Evolutionary conservation across 371 early-diverging fungal species (phyloP).

Genomic region (Chytridiales sp.): DNA sequence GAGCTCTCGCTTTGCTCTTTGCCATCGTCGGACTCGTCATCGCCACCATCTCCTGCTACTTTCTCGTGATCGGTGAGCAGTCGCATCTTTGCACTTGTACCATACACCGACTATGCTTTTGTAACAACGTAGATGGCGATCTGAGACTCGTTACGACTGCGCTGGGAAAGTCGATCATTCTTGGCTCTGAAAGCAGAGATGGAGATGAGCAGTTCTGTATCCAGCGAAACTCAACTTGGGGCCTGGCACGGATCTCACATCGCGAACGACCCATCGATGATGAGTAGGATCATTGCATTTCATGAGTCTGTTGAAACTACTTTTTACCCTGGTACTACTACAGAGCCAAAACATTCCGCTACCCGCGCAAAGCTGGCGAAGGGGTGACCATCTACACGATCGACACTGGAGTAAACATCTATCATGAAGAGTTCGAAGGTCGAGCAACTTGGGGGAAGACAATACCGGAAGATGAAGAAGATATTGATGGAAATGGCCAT

Average conservation of each 20-base stretch:
- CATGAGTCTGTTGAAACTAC: not conserved
- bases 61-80: too few species aligned
- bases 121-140: too few species aligned
- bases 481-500: constrained; percentile 35
- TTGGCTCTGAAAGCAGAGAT: too few species aligned
- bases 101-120: too few species aligned
- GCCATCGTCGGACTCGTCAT: too few species aligned
- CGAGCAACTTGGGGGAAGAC: constrained; percentile 28
- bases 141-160: too few species aligned
- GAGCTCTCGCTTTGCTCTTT: too few species aligned
- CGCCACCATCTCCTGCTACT: too few species aligned
- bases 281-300: not conserved
- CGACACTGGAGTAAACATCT: constrained; percentile 15
- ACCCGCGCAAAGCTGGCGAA: constrained; percentile 19
- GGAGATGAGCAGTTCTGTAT: too few species aligned
- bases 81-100: too few species aligned
- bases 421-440: constrained; percentile 25
- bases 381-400: constrained; percentile 61
- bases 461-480: constrained; percentile 39
- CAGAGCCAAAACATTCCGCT: not conserved
- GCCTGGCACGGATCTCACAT: constrained; percentile 11
- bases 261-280: not conserved
- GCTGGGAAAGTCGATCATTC: too few species aligned
- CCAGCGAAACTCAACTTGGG: too few species aligned
- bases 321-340: not conserved